These are phyloP conservation scores for Candida endomychidarum DNA, from an alignment of 805 yeast species.

Conservation along the genomic window DNA sequence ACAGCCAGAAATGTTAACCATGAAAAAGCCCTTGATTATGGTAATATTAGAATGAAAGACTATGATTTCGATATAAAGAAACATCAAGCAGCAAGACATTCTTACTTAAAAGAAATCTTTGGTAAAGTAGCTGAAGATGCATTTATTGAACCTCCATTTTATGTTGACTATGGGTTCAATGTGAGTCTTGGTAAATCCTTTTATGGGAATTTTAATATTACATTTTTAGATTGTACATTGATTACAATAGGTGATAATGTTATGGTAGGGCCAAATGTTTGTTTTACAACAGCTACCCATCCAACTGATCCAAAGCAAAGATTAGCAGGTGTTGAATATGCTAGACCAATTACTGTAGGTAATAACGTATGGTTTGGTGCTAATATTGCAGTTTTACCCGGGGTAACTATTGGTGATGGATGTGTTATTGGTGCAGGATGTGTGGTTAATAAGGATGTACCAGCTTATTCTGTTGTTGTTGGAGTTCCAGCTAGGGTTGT, in stretches of 20 bases:
- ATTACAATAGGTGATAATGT: conserved; percentile 62
- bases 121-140: conserved; percentile 46
- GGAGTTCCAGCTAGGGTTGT: conserved; percentile 62
- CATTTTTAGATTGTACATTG: conserved; percentile 58
- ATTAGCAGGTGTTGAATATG: conserved; percentile 48
- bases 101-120: conserved; percentile 39
- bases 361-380: conserved; percentile 71
- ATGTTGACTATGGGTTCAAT: conserved; percentile 68
- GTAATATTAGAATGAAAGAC: conserved; percentile 31
- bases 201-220: conserved; percentile 58
- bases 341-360: conserved; percentile 58
- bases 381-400: conserved; percentile 55
- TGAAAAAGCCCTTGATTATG: conserved; percentile 37
- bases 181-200: conserved; percentile 54
- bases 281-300: conserved; percentile 63
- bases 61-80: conserved; percentile 25
- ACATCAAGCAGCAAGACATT: conserved; percentile 36
- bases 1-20: conserved; percentile 30
- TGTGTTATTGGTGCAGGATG: conserved; percentile 68
- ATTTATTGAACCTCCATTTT: conserved; percentile 58
- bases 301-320: conserved; percentile 52
- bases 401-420: conserved; percentile 63
- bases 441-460: conserved; percentile 59
- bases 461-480: conserved; percentile 54
- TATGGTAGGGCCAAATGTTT: conserved; percentile 62